Evolutionary conservation across 768 basidiomycete genomes (phyloP).

Genomic region (Tylopilus sp.): DNA sequence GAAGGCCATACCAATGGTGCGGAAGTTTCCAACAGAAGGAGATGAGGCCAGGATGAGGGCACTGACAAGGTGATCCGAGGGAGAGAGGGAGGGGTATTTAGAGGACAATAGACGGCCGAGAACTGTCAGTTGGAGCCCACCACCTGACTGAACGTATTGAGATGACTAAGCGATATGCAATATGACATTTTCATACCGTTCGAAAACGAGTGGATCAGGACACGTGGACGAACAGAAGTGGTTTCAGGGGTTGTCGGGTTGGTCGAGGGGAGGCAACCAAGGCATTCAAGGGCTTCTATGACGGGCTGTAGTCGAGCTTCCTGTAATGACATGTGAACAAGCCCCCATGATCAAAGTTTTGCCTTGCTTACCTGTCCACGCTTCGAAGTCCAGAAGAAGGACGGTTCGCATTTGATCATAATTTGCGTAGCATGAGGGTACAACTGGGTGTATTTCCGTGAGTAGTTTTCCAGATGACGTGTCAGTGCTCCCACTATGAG

Average conservation of each 20-base stretch:
- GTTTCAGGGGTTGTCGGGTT: neutral
- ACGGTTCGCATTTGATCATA: constrained; percentile 20
- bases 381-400: constrained; percentile 18
- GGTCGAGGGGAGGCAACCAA: constrained; percentile 19
- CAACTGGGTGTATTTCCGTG: constrained; percentile 22
- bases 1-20: constrained; percentile 20
- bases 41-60: constrained; percentile 24
- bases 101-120: constrained; percentile 17
- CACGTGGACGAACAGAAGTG: constrained; percentile 11
- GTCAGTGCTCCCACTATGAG: constrained; percentile 25
- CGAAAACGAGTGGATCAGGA: constrained; percentile 29
- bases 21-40: constrained; percentile 13
- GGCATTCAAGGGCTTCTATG: constrained; percentile 18
- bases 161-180: neutral
- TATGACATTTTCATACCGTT: constrained; percentile 18
- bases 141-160: constrained; percentile 14
- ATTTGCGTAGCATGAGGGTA: constrained; percentile 28
- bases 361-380: constrained; percentile 10
- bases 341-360: neutral
- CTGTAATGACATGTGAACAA: constrained; percentile 12
- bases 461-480: constrained; percentile 25
- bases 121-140: constrained; percentile 18
- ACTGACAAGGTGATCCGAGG: constrained; percentile 6
- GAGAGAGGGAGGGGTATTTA: constrained; percentile 13
- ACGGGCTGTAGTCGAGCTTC: constrained; percentile 19